These are phyloP conservation scores for Orbilia oligospora DNA, from an alignment of 2,329 filamentous ascomycete genomes.

Conservation along the genomic window DNA sequence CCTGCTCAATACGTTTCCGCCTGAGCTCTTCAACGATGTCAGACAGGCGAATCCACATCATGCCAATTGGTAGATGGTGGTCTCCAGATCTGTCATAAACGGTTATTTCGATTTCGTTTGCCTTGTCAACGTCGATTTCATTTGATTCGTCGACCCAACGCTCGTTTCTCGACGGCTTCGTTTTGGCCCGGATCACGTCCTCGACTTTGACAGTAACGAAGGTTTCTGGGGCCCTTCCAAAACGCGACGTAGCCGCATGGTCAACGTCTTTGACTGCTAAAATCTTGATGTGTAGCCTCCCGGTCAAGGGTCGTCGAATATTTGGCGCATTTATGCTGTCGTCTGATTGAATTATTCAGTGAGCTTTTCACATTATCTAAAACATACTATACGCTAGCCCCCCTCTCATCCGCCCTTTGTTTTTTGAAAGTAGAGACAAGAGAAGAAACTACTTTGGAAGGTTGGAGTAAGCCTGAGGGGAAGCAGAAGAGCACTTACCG, in stretches of 20 bases:
- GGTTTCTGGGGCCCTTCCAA: slow-evolving; percentile 91
- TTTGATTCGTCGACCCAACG: slow-evolving; percentile 93
- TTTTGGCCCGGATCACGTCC: slow-evolving; percentile 90
- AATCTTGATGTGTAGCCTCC: slow-evolving; percentile 87
- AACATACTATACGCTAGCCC: background rate
- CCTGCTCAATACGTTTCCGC: slow-evolving; percentile 95
- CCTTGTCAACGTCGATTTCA: slow-evolving; percentile 95
- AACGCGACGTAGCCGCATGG: slow-evolving; percentile 84
- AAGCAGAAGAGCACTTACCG: slow-evolving; percentile 72
- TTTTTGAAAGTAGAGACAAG: background rate
- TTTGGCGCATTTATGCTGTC: slow-evolving; percentile 97
- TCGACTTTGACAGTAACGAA: slow-evolving; percentile 98
- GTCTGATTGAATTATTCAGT: slow-evolving; percentile 72
- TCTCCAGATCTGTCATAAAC: slow-evolving; percentile 97
- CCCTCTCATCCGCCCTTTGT: too few species aligned
- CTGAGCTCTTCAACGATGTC: slow-evolving; percentile 98
- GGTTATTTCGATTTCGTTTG: slow-evolving; percentile 97
- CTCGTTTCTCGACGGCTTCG: slow-evolving; percentile 86
- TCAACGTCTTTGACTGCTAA: slow-evolving; percentile 94
- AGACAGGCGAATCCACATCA: slow-evolving; percentile 96
- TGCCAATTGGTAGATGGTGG: slow-evolving; percentile 89
- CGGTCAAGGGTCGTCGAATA: slow-evolving; percentile 93
- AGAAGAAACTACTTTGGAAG: background rate
- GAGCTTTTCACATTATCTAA: slow-evolving; percentile 20
- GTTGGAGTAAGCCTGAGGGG: background rate